These are phyloP conservation scores for Alectoria sarmentosa DNA, from an alignment of 495 filamentous ascomycete genomes.

Conservation along the genomic window DNA sequence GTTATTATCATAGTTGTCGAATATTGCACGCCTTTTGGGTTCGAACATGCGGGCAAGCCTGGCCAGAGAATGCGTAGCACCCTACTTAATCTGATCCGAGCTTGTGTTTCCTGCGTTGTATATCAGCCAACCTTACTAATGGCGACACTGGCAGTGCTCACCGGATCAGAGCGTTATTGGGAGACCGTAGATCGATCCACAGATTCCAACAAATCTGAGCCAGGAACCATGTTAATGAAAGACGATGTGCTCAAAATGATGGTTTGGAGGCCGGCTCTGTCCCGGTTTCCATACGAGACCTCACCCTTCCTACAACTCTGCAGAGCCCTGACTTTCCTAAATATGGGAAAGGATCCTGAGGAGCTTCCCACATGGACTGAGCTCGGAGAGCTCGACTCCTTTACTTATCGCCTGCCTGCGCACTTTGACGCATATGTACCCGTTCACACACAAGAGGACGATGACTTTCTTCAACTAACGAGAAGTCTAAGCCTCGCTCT, in stretches of 20 bases:
- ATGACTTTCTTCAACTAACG: conserved; percentile 53
- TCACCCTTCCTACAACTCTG: conserved; percentile 68
- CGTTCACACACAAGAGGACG: conserved; percentile 76
- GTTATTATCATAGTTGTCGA: conserved; percentile 49
- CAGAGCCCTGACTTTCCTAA: conserved; percentile 44
- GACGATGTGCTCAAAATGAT: conserved; percentile 48
- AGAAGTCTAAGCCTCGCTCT: conserved; percentile 47
- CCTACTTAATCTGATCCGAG: conserved; percentile 59
- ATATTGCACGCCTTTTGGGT: conserved; percentile 38
- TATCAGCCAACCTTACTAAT: conserved; percentile 62
- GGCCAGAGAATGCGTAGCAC: conserved; percentile 48
- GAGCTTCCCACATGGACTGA: conserved; percentile 44
- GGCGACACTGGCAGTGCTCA: conserved; percentile 54
- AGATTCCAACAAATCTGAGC: conserved; percentile 34
- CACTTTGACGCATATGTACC: conserved; percentile 64
- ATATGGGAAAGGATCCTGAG: conserved; percentile 42
- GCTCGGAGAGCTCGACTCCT: conserved; percentile 55
- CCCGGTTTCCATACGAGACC: conserved; percentile 81
- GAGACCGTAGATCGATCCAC: conserved; percentile 34
- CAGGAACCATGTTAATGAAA: conserved; percentile 46
- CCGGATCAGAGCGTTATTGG: conserved; percentile 49
- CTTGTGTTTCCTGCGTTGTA: conserved; percentile 47
- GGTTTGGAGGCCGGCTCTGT: conserved; percentile 57
- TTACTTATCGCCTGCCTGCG: conserved; percentile 64
- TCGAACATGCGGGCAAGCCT: conserved; percentile 40